Evolutionary conservation across 208 protist genomes (phyloP).

Genomic region (Angomonas deanei): DNA sequence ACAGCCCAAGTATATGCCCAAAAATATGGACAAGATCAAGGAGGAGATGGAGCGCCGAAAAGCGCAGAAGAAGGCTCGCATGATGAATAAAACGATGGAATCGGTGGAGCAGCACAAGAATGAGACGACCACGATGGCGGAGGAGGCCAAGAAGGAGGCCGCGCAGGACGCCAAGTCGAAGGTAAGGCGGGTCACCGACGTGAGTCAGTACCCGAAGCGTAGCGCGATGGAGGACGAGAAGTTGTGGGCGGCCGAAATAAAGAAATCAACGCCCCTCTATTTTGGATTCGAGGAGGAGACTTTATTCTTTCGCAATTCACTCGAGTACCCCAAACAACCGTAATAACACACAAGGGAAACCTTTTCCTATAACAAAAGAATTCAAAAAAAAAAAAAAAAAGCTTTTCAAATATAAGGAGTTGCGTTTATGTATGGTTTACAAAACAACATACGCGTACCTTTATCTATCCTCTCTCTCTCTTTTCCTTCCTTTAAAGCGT

Average conservation of each 20-base stretch:
- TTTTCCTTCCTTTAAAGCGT: no score
- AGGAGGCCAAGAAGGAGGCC: neutral
- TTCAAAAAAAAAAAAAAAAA: constrained; percentile 6
- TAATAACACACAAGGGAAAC: neutral
- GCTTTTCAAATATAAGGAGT: neutral
- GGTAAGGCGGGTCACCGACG: constrained; percentile 5
- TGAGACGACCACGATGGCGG: neutral
- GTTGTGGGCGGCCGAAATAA: constrained; percentile 12
- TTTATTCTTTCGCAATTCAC: neutral
- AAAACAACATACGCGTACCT: no score
- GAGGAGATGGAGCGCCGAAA: constrained; percentile 19
- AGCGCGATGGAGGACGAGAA: neutral
- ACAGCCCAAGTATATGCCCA: neutral
- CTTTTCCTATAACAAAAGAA: neutral
- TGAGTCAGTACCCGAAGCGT: constrained; percentile 8
- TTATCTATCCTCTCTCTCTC: no score
- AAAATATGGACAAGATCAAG: constrained; percentile 16
- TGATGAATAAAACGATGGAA: constrained; percentile 21
- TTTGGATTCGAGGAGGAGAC: neutral
- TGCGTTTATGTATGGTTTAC: no score
- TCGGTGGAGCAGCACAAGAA: neutral
- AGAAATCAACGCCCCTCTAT: constrained; percentile 11
- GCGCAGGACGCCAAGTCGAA: constrained; percentile 19
- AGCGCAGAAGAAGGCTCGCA: constrained; percentile 13
- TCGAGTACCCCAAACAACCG: constrained; percentile 7